These are phyloP conservation scores for Phoenix roebelenii DNA, from an alignment of 176 grass and related monocot species.

Conservation along the genomic window DNA sequence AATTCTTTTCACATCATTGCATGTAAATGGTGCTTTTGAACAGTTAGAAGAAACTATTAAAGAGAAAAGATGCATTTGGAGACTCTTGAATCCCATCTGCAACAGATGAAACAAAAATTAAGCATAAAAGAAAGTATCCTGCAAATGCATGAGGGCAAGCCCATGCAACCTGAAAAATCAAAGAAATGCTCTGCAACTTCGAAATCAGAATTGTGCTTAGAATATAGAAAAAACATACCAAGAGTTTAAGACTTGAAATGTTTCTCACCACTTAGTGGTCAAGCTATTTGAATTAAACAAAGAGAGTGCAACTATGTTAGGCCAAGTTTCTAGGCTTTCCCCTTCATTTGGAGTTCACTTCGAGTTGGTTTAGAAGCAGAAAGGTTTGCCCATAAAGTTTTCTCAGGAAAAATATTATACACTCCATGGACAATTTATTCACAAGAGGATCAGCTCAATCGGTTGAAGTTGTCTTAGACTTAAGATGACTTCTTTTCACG, in stretches of 20 bases:
- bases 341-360: slow-evolving; percentile 50
- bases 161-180: slow-evolving; percentile 42
- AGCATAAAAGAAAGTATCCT: slow-evolving; percentile 51
- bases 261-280: slow-evolving; percentile 34
- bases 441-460: too few relatives aligned
- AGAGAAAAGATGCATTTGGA: slow-evolving; percentile 37
- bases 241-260: slow-evolving; percentile 42
- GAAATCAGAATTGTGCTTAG: slow-evolving; percentile 39
- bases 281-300: slow-evolving; percentile 55
- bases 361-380: slow-evolving; percentile 58
- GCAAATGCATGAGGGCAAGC: slow-evolving; percentile 48
- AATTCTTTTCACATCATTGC: slow-evolving; percentile 8
- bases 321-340: slow-evolving; percentile 37
- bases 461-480: too few relatives aligned
- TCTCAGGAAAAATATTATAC: slow-evolving; percentile 54
- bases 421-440: slow-evolving; percentile 38
- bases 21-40: slow-evolving; percentile 63
- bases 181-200: slow-evolving; percentile 44
- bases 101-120: slow-evolving; percentile 49
- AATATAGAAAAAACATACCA: slow-evolving; percentile 49
- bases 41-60: slow-evolving; percentile 52
- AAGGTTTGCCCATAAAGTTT: slow-evolving; percentile 39
- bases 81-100: slow-evolving; percentile 49
- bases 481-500: too few relatives aligned
- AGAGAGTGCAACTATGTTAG: slow-evolving; percentile 46